Conservation (phyloP, 140 eudicot genomes). For the Anethum foeniculum region DNA sequence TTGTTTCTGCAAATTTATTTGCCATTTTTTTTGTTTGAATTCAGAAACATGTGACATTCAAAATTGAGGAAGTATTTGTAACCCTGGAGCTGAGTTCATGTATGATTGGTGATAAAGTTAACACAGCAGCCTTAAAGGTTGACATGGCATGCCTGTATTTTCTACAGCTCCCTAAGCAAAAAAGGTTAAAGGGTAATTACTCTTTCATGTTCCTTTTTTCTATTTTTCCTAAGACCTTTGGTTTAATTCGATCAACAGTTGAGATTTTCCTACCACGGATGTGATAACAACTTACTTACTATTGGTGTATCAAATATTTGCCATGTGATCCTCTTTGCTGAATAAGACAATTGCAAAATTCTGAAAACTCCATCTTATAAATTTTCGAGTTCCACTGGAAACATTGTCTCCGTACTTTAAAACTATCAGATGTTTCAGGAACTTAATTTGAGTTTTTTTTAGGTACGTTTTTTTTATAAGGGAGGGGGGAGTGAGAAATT, state of each 20-base stretch:
- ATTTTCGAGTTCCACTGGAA: no score
- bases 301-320: background rate
- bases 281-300: background rate
- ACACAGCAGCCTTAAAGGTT: slow-evolving; percentile 46
- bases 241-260: background rate
- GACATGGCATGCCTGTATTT: slow-evolving; percentile 80
- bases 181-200: slow-evolving; percentile 65
- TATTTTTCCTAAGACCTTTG: background rate
- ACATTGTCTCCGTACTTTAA: background rate
- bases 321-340: background rate
- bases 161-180: slow-evolving; percentile 50
- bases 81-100: slow-evolving; percentile 36
- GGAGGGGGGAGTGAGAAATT: no score
- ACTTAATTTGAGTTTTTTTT: background rate
- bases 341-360: background rate
- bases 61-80: slow-evolving; percentile 58
- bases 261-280: background rate
- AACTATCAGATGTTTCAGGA: background rate
- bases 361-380: background rate
- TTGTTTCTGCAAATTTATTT: background rate
- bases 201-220: background rate
- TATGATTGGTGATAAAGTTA: slow-evolving; percentile 37
- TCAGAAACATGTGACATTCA: slow-evolving; percentile 61
- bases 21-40: slow-evolving; percentile 18
- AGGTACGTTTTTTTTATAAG: no score